Evolutionary conservation across 768 basidiomycete genomes (phyloP), one percentile per base, ranked within the genome.

Genomic region (Calocybe gangraenosa): DNA sequence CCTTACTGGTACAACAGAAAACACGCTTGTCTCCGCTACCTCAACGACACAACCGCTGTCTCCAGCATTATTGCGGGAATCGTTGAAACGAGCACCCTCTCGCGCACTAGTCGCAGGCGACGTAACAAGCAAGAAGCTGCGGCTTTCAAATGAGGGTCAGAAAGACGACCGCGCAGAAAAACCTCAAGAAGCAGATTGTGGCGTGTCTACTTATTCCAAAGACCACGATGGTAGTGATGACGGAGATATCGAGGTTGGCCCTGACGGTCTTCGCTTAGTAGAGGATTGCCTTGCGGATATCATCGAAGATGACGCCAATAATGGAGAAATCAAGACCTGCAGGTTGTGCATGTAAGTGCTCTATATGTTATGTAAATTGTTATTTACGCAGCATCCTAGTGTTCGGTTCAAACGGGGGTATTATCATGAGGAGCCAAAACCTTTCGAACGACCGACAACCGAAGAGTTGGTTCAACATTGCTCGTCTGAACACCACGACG

Each of bases 321-420:
- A 59, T 31, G 58, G 53, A 19, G 63, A 58, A 3, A 47, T 49
- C 32, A 53, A 65, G 30, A 66, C 64, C 33, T 83, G 81, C 46
- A 64, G 57, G 39, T 62, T 79, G 28, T 84, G 82, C 73, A 52
- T 63, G 82, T 79, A 43, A 60, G 80, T 69, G 40, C 20, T 40
- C 13, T 45, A 39, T 22, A 49, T 23, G 25, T 22, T 33, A 19
- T n/a, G 28, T 8, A 17, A 37, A 17, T 20, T 22, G 32, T 15
- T 17, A 3, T 38, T 40, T 37, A 40, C 35, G n/a, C 23, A 5
- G 15, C 38, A 42, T 43, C 40, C 3, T 44, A 76, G 76, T 14
- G 52, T 59, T 32, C 71, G 74, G 19, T 66, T 64, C 44, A 43
- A 56, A 3, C 45, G 51, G 31, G 65, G 67, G 13, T 52, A 59